Evolutionary conservation across 768 basidiomycete species (phyloP).

Genomic region (Antrodiella citrinella): DNA sequence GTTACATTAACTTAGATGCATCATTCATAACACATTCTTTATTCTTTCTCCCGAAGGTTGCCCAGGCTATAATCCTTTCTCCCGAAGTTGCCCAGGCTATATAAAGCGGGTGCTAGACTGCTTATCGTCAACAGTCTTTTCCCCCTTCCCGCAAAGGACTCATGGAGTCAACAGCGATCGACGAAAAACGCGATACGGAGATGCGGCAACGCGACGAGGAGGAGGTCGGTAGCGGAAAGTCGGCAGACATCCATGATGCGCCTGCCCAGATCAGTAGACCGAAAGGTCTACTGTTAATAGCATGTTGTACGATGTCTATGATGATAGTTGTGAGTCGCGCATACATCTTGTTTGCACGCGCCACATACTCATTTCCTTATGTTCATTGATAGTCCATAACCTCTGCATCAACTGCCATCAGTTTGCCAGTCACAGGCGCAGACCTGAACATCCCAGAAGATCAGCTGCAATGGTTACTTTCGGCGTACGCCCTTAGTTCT

Average conservation of each 20-base stretch:
- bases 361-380: neutral
- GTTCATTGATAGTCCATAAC: conserved; percentile 17
- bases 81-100: no score
- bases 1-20: no score
- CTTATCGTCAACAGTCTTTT: no score
- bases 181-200: neutral
- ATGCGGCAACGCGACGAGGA: neutral
- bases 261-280: neutral
- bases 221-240: neutral
- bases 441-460: conserved; percentile 40
- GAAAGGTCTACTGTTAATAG: neutral
- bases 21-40: no score
- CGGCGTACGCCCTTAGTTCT: conserved; percentile 60
- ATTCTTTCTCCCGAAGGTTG: no score
- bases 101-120: no score
- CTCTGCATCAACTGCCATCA: conserved; percentile 15
- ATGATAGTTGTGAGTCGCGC: neutral
- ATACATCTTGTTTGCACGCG: neutral
- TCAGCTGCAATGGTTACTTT: conserved; percentile 56
- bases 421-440: conserved; percentile 18
- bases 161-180: neutral
- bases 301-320: neutral
- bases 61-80: no score
- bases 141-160: no score
- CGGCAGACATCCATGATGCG: neutral